Evolutionary conservation across 257 asterid species (phyloP), one percentile per base, ranked within the genome.

Genomic region (Fraxinus excelsior): DNA sequence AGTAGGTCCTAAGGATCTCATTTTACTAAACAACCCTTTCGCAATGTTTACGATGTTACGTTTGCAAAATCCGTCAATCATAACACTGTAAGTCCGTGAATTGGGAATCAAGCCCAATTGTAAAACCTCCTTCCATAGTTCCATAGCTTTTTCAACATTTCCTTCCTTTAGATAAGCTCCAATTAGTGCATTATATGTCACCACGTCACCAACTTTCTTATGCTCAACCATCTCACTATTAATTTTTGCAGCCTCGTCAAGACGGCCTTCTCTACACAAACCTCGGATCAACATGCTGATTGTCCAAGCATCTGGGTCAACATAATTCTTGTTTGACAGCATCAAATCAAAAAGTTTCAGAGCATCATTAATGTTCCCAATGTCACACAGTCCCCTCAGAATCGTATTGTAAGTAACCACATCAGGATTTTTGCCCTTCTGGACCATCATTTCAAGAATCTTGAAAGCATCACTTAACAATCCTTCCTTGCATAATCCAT

Each of bases 31-130:
- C 64, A 88, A 37, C 16, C 97, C 96, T 82, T 92, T 92, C 14
- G 97, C 97, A 29, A 92, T 82, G 81, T 76, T 92, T 71, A 86
- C 42, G 40, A 76, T 75, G 74, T 67, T 78, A 73, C 88, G 73
- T 80, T 77, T 88, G 85, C 94, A 92, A 70, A 92, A 82, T 23
- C 97, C 96, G 34, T 82, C 86, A 28, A 92, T 79, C 40, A 89
- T 46, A 73, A 80, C 78, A 71, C 88, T 80, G 66, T 85, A 86
- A 70, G 81, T 66, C 74, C 58, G 80, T 31, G 93, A 77, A 76
- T 88, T 88, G 7, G 90, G 94, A 78, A 76, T 38, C 31, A 88
- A 76, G 3, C 96, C 90, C 74, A 82, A 31, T 71, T 65, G 79
- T 14, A 76, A 64, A 66, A 86, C 72, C 82, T 85, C 81, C 83